These are phyloP conservation scores for Eudorina sp. DNA, from an alignment of 139 green algal species.

Conservation along the genomic window DNA sequence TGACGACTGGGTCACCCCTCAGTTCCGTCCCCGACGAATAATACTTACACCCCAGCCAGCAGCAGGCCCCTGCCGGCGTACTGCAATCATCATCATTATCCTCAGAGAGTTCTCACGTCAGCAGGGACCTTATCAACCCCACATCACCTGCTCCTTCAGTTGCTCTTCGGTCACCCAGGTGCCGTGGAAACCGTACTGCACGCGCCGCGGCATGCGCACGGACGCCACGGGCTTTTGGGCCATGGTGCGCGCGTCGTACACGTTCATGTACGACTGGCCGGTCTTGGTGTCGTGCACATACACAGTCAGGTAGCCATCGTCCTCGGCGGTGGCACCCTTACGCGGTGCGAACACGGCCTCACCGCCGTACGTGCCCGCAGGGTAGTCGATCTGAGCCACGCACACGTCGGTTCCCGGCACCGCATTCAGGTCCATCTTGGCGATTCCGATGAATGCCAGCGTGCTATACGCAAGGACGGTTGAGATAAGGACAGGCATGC, in stretches of 20 bases:
- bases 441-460: constrained; percentile 70
- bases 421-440: constrained; percentile 76
- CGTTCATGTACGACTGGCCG: constrained; percentile 51
- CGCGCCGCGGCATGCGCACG: constrained; percentile 74
- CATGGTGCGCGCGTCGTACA: constrained; percentile 86
- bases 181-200: constrained; percentile 79
- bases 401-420: constrained; percentile 34
- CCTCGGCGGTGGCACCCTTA: constrained; percentile 61
- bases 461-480: too few relatives aligned
- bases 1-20: too few relatives aligned
- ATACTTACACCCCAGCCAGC: too few relatives aligned
- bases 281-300: constrained; percentile 72
- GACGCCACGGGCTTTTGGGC: constrained; percentile 61
- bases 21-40: too few relatives aligned
- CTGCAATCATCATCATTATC: too few relatives aligned
- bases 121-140: too few relatives aligned
- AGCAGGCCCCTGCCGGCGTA: too few relatives aligned
- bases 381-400: constrained; percentile 63
- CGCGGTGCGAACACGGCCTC: constrained; percentile 79
- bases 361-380: constrained; percentile 60
- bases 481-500: too few relatives aligned
- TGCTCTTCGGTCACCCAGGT: constrained; percentile 36
- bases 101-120: too few relatives aligned
- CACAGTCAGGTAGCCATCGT: constrained; percentile 83
- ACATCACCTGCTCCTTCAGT: constrained; percentile 33